Percentiles rank a stretch among this genome's conserved stretches.
Evolutionary conservation across 306 rosid species (phyloP).

Genomic region (Acacia confusa): DNA sequence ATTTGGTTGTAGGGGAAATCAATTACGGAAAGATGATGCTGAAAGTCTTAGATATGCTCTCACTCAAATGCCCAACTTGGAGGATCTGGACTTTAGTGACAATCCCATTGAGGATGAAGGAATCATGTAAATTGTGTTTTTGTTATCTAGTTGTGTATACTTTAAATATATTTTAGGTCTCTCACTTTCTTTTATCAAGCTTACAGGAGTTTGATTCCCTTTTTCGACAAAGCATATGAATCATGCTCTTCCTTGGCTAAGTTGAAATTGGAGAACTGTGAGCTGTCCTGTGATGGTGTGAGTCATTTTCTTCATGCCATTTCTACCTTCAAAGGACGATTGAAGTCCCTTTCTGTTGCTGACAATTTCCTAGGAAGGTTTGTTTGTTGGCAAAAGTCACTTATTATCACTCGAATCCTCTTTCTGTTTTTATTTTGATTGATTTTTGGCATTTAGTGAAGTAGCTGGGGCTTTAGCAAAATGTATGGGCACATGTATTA

Average conservation of each 20-base stretch:
- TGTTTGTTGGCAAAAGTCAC: constrained; percentile 36
- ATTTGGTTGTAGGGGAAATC: constrained; percentile 64
- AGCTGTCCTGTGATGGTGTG: constrained; percentile 66
- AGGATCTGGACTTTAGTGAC: constrained; percentile 87
- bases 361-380: constrained; percentile 90
- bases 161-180: constrained; percentile 27
- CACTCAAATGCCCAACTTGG: constrained; percentile 66
- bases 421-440: constrained; percentile 30
- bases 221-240: constrained; percentile 55
- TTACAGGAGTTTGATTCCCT: constrained; percentile 74
- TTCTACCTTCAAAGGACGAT: constrained; percentile 52
- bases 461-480: constrained; percentile 71
- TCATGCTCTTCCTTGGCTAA: constrained; percentile 47
- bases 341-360: constrained; percentile 83
- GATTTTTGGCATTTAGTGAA: constrained; percentile 51
- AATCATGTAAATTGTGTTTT: constrained; percentile 59
- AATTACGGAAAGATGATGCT: constrained; percentile 59
- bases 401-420: constrained; percentile 28
- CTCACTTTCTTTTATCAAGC: constrained; percentile 38
- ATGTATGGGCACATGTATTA: constrained; percentile 53
- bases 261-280: constrained; percentile 70
- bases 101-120: constrained; percentile 78
- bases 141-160: constrained; percentile 22
- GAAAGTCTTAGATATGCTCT: constrained; percentile 68
- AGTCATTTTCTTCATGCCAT: constrained; percentile 53